Percentiles rank a stretch among this genome's conserved stretches.
These are phyloP conservation scores for Podospora tetraspora DNA, from an alignment of 495 filamentous ascomycete species.

Conservation along the genomic window DNA sequence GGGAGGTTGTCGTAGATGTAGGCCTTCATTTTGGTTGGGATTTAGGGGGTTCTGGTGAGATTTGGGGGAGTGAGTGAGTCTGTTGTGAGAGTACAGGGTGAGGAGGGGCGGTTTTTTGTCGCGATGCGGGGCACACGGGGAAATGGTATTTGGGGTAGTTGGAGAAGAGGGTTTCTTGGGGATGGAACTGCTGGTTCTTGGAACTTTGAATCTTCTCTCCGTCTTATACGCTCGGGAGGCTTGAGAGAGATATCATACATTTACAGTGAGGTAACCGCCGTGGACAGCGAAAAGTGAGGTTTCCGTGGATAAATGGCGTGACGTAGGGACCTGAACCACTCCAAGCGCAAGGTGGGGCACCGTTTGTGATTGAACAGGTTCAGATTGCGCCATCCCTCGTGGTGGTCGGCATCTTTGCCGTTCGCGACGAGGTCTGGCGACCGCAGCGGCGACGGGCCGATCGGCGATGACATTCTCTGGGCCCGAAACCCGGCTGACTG, in stretches of 20 bases:
- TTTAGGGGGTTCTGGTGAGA: background rate
- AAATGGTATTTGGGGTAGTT: background rate
- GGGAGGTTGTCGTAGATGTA: constrained; percentile 78
- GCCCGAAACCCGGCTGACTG: background rate
- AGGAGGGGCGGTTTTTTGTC: background rate
- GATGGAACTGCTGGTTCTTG: background rate
- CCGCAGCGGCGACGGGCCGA: background rate
- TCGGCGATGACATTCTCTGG: background rate
- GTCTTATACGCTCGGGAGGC: background rate
- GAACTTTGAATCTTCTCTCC: background rate
- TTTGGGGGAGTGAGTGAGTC: background rate
- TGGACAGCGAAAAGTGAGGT: background rate
- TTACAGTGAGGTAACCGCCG: background rate
- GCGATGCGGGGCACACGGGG: background rate
- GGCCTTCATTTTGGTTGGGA: constrained; percentile 57
- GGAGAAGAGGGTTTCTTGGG: background rate
- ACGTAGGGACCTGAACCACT: background rate
- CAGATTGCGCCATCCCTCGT: background rate
- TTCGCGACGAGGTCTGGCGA: background rate
- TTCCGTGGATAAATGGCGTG: background rate
- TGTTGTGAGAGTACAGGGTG: background rate
- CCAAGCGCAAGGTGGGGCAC: background rate
- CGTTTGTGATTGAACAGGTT: background rate
- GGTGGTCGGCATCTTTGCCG: background rate
- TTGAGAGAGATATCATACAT: background rate